Conservation (phyloP, 2,329 filamentous ascomycete genomes). For the Pyricularia grisea region DNA sequence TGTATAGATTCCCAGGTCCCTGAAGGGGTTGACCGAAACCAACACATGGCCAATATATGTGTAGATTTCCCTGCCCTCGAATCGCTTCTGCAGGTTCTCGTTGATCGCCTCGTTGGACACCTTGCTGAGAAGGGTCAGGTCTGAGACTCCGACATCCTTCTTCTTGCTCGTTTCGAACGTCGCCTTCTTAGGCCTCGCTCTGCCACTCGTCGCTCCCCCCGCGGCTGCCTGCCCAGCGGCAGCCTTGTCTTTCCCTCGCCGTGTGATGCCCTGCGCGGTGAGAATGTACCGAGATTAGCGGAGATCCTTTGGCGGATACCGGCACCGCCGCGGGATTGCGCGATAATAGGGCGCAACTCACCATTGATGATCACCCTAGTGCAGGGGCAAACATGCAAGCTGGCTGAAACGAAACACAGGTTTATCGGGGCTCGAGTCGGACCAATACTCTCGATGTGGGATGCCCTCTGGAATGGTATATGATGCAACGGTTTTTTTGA, state of each 20-base stretch:
- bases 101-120: slow-evolving; percentile 99
- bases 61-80: slow-evolving; percentile 96
- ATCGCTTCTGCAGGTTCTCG: slow-evolving; percentile 96
- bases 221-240: slow-evolving; percentile 31
- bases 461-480: background rate
- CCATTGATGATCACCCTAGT: slow-evolving; percentile 5
- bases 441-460: background rate
- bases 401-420: slow-evolving; percentile 1
- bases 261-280: slow-evolving; percentile 34
- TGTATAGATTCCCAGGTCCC: slow-evolving; percentile 96
- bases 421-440: background rate
- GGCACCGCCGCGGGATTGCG: background rate
- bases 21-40: slow-evolving; percentile 97
- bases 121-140: slow-evolving; percentile 95
- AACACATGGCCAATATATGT: slow-evolving; percentile 99
- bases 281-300: background rate
- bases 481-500: background rate
- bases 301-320: background rate
- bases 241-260: slow-evolving; percentile 37
- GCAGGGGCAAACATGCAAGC: slow-evolving; percentile 1
- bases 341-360: slow-evolving; percentile 4
- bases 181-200: slow-evolving; percentile 70
- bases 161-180: slow-evolving; percentile 95
- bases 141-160: slow-evolving; percentile 97
- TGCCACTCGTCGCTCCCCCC: slow-evolving; percentile 33